phyloP scores from a whole-genome alignment of 2,329 filamentous ascomycete species.

The Hymenotorrendiella dingleyae region DNA sequence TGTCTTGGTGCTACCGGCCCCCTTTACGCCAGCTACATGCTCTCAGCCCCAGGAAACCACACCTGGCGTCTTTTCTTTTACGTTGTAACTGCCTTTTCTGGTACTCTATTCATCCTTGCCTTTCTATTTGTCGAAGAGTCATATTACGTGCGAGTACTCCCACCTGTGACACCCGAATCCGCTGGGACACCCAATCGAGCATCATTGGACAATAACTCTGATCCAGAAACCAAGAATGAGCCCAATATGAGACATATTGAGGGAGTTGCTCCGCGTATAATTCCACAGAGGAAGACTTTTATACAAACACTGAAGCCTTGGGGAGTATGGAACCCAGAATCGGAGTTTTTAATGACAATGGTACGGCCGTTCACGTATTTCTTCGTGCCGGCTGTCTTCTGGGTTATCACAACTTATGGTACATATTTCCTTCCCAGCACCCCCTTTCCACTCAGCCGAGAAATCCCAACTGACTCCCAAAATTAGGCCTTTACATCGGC shows the following conservation, averaged over 20 bases:
- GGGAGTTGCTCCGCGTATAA: constrained; percentile 11
- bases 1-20: constrained; percentile 51
- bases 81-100: constrained; percentile 50
- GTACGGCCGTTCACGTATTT: constrained; percentile 42
- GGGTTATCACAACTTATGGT: constrained; percentile 45
- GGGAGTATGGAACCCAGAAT: constrained; percentile 37
- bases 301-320: constrained; percentile 38
- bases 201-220: too few species aligned
- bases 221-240: constrained; percentile 12
- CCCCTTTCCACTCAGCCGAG: neutral
- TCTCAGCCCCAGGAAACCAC: constrained; percentile 48
- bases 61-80: constrained; percentile 59
- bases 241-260: constrained; percentile 24
- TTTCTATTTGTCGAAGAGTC: constrained; percentile 58
- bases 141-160: constrained; percentile 40
- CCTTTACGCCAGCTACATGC: constrained; percentile 56
- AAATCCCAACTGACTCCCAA: neutral
- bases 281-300: constrained; percentile 37
- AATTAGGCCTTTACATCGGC: constrained; percentile 40
- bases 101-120: constrained; percentile 33
- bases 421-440: constrained; percentile 6
- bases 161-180: constrained; percentile 13
- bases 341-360: constrained; percentile 41
- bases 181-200: too few species aligned
- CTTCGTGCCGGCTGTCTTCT: constrained; percentile 42